Base-by-base conservation (phyloP, 352 stramenopile genomes). In the Phytopythium boreale region DNA sequence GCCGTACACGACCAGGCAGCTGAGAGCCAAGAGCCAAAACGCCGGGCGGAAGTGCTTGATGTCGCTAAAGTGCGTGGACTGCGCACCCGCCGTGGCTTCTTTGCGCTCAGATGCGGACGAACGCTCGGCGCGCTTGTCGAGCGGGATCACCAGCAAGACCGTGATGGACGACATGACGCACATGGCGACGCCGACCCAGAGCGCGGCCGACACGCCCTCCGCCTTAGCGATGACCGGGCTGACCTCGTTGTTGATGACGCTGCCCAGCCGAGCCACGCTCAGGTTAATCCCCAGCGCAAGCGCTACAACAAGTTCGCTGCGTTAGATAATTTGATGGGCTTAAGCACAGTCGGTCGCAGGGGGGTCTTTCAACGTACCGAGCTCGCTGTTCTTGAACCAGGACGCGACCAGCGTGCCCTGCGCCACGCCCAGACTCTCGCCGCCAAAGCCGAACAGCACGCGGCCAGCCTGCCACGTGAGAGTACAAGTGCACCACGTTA, bases 381-480 rank as follows among this genome's bases (percentile, higher is more conserved):
- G 67, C 51, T 98, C 92, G 64, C 82, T 96, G 61, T 95, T 95
- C 61, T 93, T 89, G 70, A 98, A 98, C 95, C 95, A 98, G 11
- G 89, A 87, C 2, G 90, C 89, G 2, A 98, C 75, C 8, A 98
- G 79, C 8, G 93, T 97, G 20, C 84, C 92, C 61, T 97, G 87
- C 11, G 89, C 92, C 11, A 98, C 95, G 51, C 80, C 90, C 9
- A 98, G 72, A 41, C 80, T 97, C 65, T 98, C 95, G 31, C 90
- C 93, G 53, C 93, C 95, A 51, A 98, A 87, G 22, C 95, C 95
- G 73, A 97, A 98, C 22, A 98, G 55, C 50, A 97, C 80, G 39
- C 95, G 77, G 14, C 95, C 95, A 20, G 93, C 59, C 68, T 97
- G 56, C 7, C 29, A 7, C 29, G 7, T 34, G 3, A 34, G 29